A percentile compares a stretch with the other conserved stretches of the same genome.
Evolutionary conservation across 768 basidiomycete species (phyloP).

Genomic region (Russula abietina): DNA sequence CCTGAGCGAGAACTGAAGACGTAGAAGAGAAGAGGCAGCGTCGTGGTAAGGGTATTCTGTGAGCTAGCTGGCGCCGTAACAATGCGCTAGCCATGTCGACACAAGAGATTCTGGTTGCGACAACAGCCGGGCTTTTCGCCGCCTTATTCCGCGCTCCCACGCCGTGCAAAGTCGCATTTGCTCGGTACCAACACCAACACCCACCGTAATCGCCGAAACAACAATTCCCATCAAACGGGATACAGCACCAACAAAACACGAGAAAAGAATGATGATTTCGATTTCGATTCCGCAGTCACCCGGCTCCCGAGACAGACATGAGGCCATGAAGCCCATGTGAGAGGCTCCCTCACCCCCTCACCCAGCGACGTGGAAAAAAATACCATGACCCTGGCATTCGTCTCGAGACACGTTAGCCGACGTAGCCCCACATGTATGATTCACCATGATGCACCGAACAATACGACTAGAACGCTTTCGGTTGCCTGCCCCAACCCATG

Average conservation of each 20-base stretch:
- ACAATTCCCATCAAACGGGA: too few species aligned
- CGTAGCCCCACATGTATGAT: neutral
- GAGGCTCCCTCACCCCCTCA: too few species aligned
- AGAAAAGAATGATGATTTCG: too few species aligned
- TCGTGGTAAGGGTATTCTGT: constrained; percentile 36
- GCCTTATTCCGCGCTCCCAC: constrained; percentile 9
- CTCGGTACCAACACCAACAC: too few species aligned
- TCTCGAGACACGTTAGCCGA: neutral
- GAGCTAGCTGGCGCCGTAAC: constrained; percentile 51
- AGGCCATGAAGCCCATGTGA: neutral
- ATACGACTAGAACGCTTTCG: neutral
- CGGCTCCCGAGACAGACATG: neutral
- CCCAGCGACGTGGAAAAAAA: neutral
- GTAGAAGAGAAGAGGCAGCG: constrained; percentile 29
- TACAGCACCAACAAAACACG: neutral
- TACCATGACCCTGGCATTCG: neutral
- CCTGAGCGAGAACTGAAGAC: constrained; percentile 37
- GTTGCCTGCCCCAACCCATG: neutral
- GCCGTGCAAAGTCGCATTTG: neutral
- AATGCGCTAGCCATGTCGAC: constrained; percentile 59
- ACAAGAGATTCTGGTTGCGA: constrained; percentile 16
- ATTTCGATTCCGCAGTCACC: neutral
- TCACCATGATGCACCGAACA: neutral
- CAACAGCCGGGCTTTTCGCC: neutral
- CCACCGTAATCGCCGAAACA: too few species aligned